These are phyloP conservation scores for Rhododendron vialii DNA, from an alignment of 148 eudicot genomes.

Conservation along the genomic window DNA sequence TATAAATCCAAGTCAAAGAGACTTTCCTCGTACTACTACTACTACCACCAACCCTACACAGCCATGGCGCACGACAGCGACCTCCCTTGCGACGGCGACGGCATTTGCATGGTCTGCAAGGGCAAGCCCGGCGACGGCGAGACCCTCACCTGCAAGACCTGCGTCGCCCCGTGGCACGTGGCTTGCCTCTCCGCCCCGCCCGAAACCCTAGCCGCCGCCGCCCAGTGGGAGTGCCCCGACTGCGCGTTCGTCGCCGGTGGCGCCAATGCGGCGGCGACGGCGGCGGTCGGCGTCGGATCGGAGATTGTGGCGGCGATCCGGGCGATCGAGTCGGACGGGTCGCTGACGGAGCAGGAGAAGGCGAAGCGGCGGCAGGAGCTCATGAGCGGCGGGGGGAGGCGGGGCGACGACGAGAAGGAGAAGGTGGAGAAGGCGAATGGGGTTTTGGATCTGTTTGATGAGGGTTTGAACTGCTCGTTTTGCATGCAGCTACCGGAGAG, in stretches of 20 bases:
- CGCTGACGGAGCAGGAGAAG: conserved; percentile 53
- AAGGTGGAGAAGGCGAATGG: conserved; percentile 21
- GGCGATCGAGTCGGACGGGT: conserved; percentile 52
- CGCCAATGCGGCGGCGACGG: neutral
- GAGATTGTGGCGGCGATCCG: conserved; percentile 46
- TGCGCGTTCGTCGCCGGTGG: conserved; percentile 25
- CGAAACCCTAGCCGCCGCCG: conserved; percentile 36
- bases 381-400: conserved; percentile 33
- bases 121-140: conserved; percentile 31
- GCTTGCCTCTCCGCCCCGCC: conserved; percentile 41
- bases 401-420: neutral
- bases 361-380: conserved; percentile 63
- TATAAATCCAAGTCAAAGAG: neutral
- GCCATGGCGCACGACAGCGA: conserved; percentile 20
- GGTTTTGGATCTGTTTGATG: conserved; percentile 42
- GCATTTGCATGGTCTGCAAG: conserved; percentile 72
- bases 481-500: conserved; percentile 81
- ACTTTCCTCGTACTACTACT: no score
- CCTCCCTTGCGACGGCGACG: conserved; percentile 83
- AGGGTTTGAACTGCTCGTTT: conserved; percentile 55
- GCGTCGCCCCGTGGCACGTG: conserved; percentile 82
- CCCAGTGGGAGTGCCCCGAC: conserved; percentile 81
- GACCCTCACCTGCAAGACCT: conserved; percentile 54
- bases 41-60: neutral
- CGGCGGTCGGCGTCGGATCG: conserved; percentile 6